Evolutionary conservation across 805 yeast species (phyloP), one percentile per base, ranked within the genome.

Genomic region (Ogataea nakhonphanomensis): DNA sequence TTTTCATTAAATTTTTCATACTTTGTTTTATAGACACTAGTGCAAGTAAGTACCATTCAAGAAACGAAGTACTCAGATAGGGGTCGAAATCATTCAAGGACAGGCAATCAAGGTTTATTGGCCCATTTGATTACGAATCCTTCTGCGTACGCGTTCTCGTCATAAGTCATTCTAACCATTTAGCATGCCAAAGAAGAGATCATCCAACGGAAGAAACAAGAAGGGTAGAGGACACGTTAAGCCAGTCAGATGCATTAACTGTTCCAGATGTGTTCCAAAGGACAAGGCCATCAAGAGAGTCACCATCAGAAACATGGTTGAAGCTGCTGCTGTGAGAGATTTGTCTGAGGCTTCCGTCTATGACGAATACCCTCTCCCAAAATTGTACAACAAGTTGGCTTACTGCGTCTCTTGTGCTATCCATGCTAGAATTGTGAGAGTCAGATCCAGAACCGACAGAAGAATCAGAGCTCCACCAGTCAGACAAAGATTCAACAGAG

Each of bases 161-260:
- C 5, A 17, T 17, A 17, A 17, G 3, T 17, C 20, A n/a, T 23
- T 26, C 42, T 38, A 38, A 38, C 42, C 25, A 27, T 27, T 23
- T 73, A 81, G 73, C 58, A 93, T 93, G 99, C 98, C 99, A 77
- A 93, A 93, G 88, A 93, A 93, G 98, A 91, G 99, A 90, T 89
- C 98, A 76, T 89, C 97, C 93, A 89, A 90, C 97, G 99, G 99
- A 84, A 91, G 99, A 83, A 93, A 93, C 95, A 93, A 93, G 95
- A 90, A 89, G 81, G 98, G 98, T 73, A 93, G 99, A 88, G 99
- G 99, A 73, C 98, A 93, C 96, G 96, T 87, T 76, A 87, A 86
- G 77, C 95, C 96, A 72, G 97, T 91, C 69, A 90, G 99, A 85
- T 93, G 99, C 82, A 85, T 89, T 70, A 93, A 93, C 96, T 93